Evolutionary conservation across 768 basidiomycete genomes (phyloP), one percentile per base, ranked within the genome.

Genomic region (Phanerochaete carnosa): DNA sequence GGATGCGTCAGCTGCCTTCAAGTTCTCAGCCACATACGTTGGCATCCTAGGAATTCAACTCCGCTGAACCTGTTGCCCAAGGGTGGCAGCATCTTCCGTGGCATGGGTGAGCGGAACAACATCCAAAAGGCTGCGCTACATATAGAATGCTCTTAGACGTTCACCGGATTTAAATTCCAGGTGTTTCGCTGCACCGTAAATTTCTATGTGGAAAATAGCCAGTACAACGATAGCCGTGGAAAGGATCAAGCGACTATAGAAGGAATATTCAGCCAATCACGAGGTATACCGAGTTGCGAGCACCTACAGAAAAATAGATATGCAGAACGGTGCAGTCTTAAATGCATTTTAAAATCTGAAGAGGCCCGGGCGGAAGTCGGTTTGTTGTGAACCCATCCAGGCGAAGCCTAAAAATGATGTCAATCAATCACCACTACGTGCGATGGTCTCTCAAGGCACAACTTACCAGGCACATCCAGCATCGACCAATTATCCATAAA

Each of bases 101-200:
- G 77, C 23, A 81, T 91, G 73, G 89, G 87, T 66, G 79, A 82
- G 30, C 76, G 81, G 63, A 80, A 78, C 50, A 76, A 77, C 37
- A 82, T 86, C 35, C 59, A 71, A 52, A 68, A 70, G 26, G 66
- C 71, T 4, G 52, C 59, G 9, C 19, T 66, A 1, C 66, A 47
- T 13, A 45, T 33, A 52, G 7, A 59, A 16, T 16, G 37, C 7
- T 9, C 37, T 11, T 51, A 45, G 58, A 39, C 32, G 25, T n/a
- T n/a, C n/a, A n/a, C n/a, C n/a, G n/a, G n/a, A n/a, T n/a, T n/a
- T n/a, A n/a, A n/a, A n/a, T n/a, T n/a, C n/a, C n/a, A n/a, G n/a
- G n/a, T n/a, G n/a, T n/a, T n/a, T n/a, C n/a, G n/a, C n/a, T n/a
- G n/a, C n/a, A n/a, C 23, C 52, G 35, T 47, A 30, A 30, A 47